These are phyloP conservation scores for Rostrohypoxylon terebratum DNA, from an alignment of 495 filamentous ascomycete species.

Conservation along the genomic window DNA sequence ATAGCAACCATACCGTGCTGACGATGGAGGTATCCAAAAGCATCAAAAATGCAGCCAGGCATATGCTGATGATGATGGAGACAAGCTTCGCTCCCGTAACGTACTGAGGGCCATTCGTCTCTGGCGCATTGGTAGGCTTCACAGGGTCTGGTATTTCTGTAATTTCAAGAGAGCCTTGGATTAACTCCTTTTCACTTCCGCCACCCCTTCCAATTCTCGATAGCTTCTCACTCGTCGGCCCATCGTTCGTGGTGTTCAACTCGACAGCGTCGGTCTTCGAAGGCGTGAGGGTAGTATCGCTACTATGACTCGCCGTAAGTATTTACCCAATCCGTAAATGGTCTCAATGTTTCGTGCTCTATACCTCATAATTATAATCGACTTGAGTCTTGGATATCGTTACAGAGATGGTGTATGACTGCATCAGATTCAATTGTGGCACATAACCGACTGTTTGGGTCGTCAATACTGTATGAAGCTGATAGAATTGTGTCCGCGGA, in stretches of 20 bases:
- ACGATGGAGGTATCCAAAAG: slow-evolving; percentile 64
- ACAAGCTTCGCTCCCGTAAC: slow-evolving; percentile 27
- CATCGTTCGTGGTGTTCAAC: slow-evolving; percentile 12
- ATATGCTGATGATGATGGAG: slow-evolving; percentile 39
- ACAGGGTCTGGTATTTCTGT: neutral
- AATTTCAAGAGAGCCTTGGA: neutral
- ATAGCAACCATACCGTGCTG: slow-evolving; percentile 49
- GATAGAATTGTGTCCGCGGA: neutral
- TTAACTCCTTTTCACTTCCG: slow-evolving; percentile 10
- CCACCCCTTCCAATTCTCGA: slow-evolving; percentile 1
- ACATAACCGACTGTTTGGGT: neutral
- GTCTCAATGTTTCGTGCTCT: neutral
- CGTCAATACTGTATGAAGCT: neutral
- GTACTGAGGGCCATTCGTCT: slow-evolving; percentile 16
- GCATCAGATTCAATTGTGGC: neutral
- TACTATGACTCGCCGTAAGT: neutral
- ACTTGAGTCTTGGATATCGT: neutral
- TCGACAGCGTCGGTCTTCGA: neutral
- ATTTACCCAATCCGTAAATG: neutral
- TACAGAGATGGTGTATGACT: neutral
- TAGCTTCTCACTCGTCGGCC: neutral
- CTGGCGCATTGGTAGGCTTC: neutral
- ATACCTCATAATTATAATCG: neutral
- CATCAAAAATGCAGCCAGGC: slow-evolving; percentile 59
- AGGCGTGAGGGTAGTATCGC: neutral